Base-by-base conservation (phyloP, 1,284 basidiomycete species). In the Cryptococcus maquisensis region DNA sequence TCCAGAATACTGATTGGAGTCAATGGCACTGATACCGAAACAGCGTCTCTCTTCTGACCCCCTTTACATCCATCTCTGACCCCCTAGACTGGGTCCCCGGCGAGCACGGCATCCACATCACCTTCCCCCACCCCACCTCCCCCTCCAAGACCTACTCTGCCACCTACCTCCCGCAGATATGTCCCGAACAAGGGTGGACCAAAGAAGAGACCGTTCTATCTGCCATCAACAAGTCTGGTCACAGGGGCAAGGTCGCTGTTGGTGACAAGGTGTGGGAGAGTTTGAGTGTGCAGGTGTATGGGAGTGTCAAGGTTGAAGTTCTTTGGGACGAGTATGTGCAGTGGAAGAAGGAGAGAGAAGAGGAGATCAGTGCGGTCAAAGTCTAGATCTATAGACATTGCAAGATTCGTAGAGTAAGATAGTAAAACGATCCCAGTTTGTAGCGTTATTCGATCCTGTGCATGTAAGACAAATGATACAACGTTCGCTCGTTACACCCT, bases 61-160 rank as follows among this genome's bases (percentile, higher is more conserved):
- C 93, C 63, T 97, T 97, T 71, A 91, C 94, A 76, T 83, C 88
- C 65, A 90, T 86, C 52, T 71, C 81, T 21, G 84, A 86, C 39
- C 93, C 95, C 67, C 83, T 95, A 50, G 90, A 93, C 76, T 98
- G 95, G 95, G 86, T 84, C 8, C 75, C 95, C 57, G 95, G 94
- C 56, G 81, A 83, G 3, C 95, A 98, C 76, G 95, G 95, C 47
- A 94, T 98, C 72, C 84, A 88, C 72, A 88, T 98, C 61, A 82
- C 84, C 20, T 90, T 98, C 73, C 82, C 85, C 24, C 86, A 90
- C 68, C 93, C 91, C 15, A 80, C 84, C 5, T 64, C 86, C 16
- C 77, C 84, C 43, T 7, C 52, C 49, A 63, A 83, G 53, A 79
- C 80, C 3, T 85, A 96, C 62, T 84, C 84, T 3, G 94, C 94